phyloP scores from a whole-genome alignment of 306 rosid species.

The Potentilla sterilis region DNA sequence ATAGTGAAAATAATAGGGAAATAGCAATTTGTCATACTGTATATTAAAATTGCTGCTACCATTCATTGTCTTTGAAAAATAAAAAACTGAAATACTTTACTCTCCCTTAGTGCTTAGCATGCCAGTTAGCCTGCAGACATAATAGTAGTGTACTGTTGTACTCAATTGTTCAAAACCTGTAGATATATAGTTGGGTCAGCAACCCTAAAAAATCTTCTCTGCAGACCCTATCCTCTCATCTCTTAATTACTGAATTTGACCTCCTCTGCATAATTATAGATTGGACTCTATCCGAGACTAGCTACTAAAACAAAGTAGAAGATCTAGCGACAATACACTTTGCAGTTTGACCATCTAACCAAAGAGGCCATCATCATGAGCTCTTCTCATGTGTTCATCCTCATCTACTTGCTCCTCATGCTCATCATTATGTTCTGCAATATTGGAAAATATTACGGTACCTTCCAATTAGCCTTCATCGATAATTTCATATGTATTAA shows the following conservation, averaged over 20 bases:
- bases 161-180: neutral
- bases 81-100: neutral
- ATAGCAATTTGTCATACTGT: slow-evolving; percentile 23
- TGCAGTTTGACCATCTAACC: slow-evolving; percentile 9
- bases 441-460: slow-evolving; percentile 44
- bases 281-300: neutral
- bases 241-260: neutral
- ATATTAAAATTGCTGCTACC: slow-evolving; percentile 25
- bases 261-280: neutral
- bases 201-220: neutral
- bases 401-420: slow-evolving; percentile 25
- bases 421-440: slow-evolving; percentile 30
- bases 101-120: neutral
- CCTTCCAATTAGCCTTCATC: neutral
- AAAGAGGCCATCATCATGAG: slow-evolving; percentile 26
- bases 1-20: neutral
- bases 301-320: neutral
- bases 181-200: neutral
- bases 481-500: too few species aligned
- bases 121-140: neutral
- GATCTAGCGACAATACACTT: neutral
- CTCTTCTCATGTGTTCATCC: slow-evolving; percentile 37
- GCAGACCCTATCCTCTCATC: neutral
- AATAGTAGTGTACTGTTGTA: neutral
- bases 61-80: slow-evolving; percentile 16